Percentiles rank a stretch among this genome's conserved stretches.
Evolutionary conservation across 2,329 filamentous ascomycete species (phyloP).

Genomic region (Hortaea sp.): DNA sequence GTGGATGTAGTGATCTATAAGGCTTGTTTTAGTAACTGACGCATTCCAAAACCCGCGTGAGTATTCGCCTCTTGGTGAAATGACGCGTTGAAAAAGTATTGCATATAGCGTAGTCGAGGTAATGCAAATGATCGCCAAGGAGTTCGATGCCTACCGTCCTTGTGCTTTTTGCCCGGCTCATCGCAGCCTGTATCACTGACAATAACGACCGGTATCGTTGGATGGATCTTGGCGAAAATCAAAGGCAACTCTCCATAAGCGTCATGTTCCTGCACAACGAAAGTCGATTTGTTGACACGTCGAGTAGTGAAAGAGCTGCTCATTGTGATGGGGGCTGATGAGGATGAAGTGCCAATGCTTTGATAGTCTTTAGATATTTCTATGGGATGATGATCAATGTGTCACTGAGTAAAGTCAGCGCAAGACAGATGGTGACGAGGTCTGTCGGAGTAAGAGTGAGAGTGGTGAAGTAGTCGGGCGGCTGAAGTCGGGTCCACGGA

Average conservation of each 20-base stretch:
- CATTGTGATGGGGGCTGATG: not conserved
- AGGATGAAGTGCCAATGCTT: not conserved
- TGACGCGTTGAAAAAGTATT: too few relatives aligned
- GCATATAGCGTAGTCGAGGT: too few relatives aligned
- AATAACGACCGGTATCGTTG: constrained; percentile 23
- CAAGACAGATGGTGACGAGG: too few relatives aligned
- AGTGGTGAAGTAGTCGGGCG: too few relatives aligned
- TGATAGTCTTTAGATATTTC: not conserved
- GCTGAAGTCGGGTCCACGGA: too few relatives aligned
- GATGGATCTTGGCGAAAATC: constrained; percentile 38
- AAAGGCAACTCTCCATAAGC: constrained; percentile 33
- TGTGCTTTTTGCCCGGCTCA: constrained; percentile 20
- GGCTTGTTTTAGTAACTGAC: too few relatives aligned
- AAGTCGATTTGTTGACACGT: constrained; percentile 34
- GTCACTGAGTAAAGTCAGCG: too few relatives aligned
- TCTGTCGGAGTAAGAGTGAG: too few relatives aligned
- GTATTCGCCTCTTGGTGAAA: too few relatives aligned
- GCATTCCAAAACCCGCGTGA: too few relatives aligned
- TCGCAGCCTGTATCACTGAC: constrained; percentile 40
- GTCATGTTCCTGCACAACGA: constrained; percentile 36
- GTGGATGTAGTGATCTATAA: constrained; percentile 18
- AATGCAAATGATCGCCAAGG: not conserved
- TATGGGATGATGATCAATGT: not conserved
- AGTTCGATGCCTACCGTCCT: constrained; percentile 11
- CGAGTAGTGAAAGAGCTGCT: constrained; percentile 25